Base-by-base conservation (phyloP, 2,329 filamentous ascomycete species). In the Cryphonectria carpinicola region DNA sequence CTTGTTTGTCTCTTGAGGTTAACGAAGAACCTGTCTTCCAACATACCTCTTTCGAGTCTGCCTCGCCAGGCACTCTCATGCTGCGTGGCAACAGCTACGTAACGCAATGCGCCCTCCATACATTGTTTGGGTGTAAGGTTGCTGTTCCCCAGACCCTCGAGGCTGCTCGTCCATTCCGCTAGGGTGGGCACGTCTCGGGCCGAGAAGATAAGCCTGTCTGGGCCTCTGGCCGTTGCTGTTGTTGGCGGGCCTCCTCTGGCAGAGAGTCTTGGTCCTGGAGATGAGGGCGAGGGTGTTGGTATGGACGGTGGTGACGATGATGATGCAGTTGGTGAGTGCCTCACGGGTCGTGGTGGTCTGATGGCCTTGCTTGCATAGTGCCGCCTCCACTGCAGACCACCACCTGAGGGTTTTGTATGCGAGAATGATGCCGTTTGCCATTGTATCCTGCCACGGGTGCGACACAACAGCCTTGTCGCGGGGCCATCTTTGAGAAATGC, bases 121-220 rank as follows among this genome's bases (percentile, higher is more conserved):
- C 76, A 78, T 46, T 76, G 72, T 14, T 74, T 70, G 0, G 77
- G 69, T 7, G 73, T 74, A 7, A 78, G 68, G 49, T 76, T 72
- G 1, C 64, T 65, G 32, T 75, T 69, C 0, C 72, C 68, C 1
- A 74, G 70, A 0, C 46, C 60, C 35, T 67, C 32, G 10, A 71
- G 68, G 14, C 70, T 65, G 3, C 41, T 13, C 6, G 67, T 65
- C 78, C 78, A 82, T 70, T 78, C 77, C 22, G 72, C 62, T 1
- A 74, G 69, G 0, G 72, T 71, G 1, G 80, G 80, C 6, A 80
- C 70, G n/a, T 80, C 77, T 52, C 63, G 65, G 13, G 62, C 25
- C 0, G 74, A 73, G 74, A 81, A 79, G 35, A 74, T 58, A 25
- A 72, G 64, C 58, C 66, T 64, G 2, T 46, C 62, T 19, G 68